Evolutionary conservation across 768 basidiomycete species (phyloP).

Genomic region (Collybia mongolica): DNA sequence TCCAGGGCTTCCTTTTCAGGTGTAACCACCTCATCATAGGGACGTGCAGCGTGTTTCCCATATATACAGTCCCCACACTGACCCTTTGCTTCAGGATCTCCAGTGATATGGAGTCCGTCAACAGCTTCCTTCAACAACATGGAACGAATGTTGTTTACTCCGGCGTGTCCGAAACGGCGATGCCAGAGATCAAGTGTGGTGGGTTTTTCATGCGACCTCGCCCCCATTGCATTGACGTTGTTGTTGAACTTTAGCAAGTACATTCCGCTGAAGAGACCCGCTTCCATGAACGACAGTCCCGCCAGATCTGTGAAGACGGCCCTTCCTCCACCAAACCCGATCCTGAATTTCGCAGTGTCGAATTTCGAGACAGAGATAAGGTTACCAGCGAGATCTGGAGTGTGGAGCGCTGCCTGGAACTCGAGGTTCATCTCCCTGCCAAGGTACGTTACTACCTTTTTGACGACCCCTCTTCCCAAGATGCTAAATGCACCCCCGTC

Average conservation of each 20-base stretch:
- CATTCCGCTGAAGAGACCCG: too few relatives aligned
- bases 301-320: not conserved
- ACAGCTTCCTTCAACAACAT: not conserved
- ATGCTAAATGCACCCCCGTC: conserved; percentile 16
- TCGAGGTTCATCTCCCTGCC: conserved; percentile 2
- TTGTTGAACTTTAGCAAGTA: too few relatives aligned
- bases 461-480: conserved; percentile 17
- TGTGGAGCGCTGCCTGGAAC: conserved; percentile 6
- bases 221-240: too few relatives aligned
- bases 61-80: not conserved
- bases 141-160: not conserved
- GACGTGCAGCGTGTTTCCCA: not conserved
- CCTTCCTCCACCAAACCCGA: conserved; percentile 12
- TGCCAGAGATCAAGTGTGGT: too few relatives aligned
- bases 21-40: conserved; percentile 15
- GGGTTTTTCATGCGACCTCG: too few relatives aligned
- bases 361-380: conserved; percentile 20
- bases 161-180: not conserved
- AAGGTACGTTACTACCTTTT: conserved; percentile 7
- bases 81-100: not conserved
- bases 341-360: conserved; percentile 9
- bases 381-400: conserved; percentile 23
- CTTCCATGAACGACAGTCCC: too few relatives aligned
- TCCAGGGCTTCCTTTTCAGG: conserved; percentile 12
- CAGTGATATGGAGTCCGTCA: not conserved